phyloP scores from a whole-genome alignment of 2,329 filamentous ascomycete species.

The Westerdykella aurantiaca region DNA sequence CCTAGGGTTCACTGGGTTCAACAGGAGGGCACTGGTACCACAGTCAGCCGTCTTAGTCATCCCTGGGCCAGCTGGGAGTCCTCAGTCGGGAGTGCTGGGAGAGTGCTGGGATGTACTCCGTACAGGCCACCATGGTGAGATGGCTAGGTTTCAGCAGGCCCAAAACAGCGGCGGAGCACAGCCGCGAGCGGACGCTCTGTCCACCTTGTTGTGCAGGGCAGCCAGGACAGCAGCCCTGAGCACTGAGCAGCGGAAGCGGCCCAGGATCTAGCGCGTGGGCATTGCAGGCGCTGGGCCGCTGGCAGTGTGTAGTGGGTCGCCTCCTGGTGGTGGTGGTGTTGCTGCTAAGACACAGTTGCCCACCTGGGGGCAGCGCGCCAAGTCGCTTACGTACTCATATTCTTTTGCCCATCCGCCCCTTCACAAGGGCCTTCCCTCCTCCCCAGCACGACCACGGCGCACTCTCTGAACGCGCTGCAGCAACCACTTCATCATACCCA shows the following conservation, averaged over 20 bases:
- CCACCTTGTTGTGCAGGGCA: not conserved
- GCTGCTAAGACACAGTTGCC: not conserved
- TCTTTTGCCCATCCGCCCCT: not conserved
- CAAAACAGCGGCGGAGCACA: conserved; percentile 12
- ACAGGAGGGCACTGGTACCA: not conserved
- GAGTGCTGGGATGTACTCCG: conserved; percentile 13
- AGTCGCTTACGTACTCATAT: conserved; percentile 1
- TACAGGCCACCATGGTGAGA: conserved; percentile 14
- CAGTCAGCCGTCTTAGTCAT: conserved; percentile 12
- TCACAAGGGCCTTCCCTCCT: not conserved
- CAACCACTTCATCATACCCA: too few species aligned
- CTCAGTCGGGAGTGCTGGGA: conserved; percentile 5
- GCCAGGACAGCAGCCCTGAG: too few species aligned
- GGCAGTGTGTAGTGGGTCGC: too few species aligned
- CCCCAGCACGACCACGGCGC: not conserved
- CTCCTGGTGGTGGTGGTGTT: too few species aligned
- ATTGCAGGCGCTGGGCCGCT: too few species aligned
- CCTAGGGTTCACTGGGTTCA: too few species aligned
- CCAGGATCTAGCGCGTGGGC: too few species aligned
- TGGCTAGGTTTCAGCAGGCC: conserved; percentile 22
- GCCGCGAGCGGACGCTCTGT: conserved; percentile 5
- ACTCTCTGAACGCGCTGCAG: not conserved
- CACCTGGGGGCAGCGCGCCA: not conserved
- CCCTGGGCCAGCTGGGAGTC: conserved; percentile 6
- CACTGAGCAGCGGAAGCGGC: too few species aligned